Evolutionary conservation across 2,329 filamentous ascomycete genomes (phyloP).

Genomic region (Rhynchosporium agropyri): DNA sequence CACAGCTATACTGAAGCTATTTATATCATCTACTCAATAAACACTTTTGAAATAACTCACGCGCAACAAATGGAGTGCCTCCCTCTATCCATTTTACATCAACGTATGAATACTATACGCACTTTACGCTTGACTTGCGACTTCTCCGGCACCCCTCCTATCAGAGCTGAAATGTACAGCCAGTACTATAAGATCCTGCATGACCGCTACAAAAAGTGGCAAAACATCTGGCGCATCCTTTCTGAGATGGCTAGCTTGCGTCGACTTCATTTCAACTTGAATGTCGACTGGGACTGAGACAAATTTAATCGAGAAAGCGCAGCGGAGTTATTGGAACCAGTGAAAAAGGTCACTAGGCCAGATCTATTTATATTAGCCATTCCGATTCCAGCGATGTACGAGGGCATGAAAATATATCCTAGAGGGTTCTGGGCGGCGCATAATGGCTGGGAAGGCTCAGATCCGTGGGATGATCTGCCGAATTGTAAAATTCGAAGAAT

Average conservation of each 20-base stretch:
- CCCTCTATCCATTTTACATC: background rate
- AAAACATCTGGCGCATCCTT: slow-evolving; percentile 8
- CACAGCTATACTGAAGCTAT: slow-evolving; percentile 12
- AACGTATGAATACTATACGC: slow-evolving; percentile 4
- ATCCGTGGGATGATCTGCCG: slow-evolving; percentile 20
- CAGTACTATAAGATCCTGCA: background rate
- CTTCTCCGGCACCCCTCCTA: background rate
- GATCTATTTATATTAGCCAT: slow-evolving; percentile 9
- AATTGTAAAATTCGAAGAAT: slow-evolving; percentile 19
- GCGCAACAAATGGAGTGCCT: background rate
- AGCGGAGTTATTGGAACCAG: slow-evolving; percentile 15
- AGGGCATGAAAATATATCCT: too few relatives aligned
- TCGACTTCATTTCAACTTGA: slow-evolving; percentile 2
- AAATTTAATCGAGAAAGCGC: slow-evolving; percentile 7
- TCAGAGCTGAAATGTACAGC: too few relatives aligned
- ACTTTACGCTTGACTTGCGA: background rate
- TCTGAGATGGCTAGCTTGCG: slow-evolving; percentile 3
- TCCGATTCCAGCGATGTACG: slow-evolving; percentile 11
- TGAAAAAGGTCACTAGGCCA: slow-evolving; percentile 17
- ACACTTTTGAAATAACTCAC: slow-evolving; percentile 5
- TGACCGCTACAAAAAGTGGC: slow-evolving; percentile 1
- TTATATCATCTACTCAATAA: background rate
- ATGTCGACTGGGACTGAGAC: background rate
- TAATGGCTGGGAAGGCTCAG: background rate
- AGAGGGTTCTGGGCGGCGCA: too few relatives aligned